phyloP scores from a whole-genome alignment of 768 basidiomycete genomes.

The Rossbeevera mucosa region DNA sequence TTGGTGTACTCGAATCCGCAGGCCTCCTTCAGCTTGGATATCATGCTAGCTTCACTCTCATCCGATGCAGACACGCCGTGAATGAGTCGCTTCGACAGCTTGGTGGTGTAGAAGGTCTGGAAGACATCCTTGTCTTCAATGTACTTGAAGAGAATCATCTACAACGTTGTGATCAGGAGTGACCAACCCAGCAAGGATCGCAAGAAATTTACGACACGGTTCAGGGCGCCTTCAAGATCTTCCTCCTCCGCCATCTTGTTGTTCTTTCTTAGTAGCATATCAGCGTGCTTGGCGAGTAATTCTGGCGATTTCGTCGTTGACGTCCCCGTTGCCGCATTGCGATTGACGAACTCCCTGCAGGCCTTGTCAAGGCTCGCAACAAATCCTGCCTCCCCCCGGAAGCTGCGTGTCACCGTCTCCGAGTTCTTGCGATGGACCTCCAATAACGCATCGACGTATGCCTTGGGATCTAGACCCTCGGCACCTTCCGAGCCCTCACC shows the following conservation, averaged over 20 bases:
- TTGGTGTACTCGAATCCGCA: constrained; percentile 97
- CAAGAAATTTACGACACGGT: constrained; percentile 68
- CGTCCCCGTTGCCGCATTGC: constrained; percentile 84
- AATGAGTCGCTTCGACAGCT: constrained; percentile 88
- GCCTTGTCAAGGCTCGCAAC: constrained; percentile 92
- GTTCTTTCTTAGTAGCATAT: constrained; percentile 84
- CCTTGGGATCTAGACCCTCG: constrained; percentile 80
- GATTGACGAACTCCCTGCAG: constrained; percentile 92
- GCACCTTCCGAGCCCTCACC: constrained; percentile 50
- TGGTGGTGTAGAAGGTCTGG: constrained; percentile 96
- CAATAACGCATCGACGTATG: constrained; percentile 88
- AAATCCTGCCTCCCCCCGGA: constrained; percentile 90
- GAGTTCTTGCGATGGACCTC: constrained; percentile 91
- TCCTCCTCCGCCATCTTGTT: constrained; percentile 86
- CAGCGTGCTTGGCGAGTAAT: constrained; percentile 86
- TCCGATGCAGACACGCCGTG: constrained; percentile 89
- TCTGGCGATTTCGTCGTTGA: constrained; percentile 87
- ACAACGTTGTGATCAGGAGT: constrained; percentile 4
- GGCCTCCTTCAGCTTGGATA: constrained; percentile 92
- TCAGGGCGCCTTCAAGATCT: constrained; percentile 83
- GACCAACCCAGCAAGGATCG: background rate
- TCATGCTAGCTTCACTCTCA: constrained; percentile 97
- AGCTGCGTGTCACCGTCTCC: constrained; percentile 82
- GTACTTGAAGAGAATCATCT: constrained; percentile 99
- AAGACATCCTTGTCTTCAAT: constrained; percentile 99